Base-by-base conservation (phyloP, 306 rosid genomes). In the Lathyrus aphaca region DNA sequence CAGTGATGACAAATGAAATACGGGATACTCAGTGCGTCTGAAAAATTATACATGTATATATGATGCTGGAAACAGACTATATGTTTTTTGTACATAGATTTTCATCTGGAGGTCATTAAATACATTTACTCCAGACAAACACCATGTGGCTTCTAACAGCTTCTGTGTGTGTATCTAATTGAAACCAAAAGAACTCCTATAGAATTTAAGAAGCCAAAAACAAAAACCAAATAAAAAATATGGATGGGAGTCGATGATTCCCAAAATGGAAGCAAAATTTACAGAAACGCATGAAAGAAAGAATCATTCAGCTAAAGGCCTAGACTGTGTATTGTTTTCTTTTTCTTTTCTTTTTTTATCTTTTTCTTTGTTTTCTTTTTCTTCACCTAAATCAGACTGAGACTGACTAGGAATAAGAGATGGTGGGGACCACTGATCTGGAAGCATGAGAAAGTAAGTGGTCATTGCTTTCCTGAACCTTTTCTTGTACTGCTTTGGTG, bases 401-500 rank as follows among this genome's bases (percentile, higher is more conserved):
- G 96, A 90, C 45, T 72, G 55, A 69, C 96, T 87, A 43, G 82
- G 82, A 69, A 68, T 32, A 12, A 80, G 57, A 13, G 89, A 65
- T 29, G 91, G 83, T 25, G 96, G 82, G 19, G 95, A 88, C 99
- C 97, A 95, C 51, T 91, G 95, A 86, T 95, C 99, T 35, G 97
- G 99, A 77, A 95, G 95, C 96, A 87, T 95, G 61, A 95, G 89
- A 81, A 91, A 95, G 75, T 95, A 95, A 39, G 96, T 83, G 61
- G 96, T 80, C 99, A 91, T 95, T 62, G 99, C 99, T 84, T 91
- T 94, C 68, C 99, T 76, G 87, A 94, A 94, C 81, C 99, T 87
- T 75, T 87, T 94, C 91, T 94, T 94, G 86, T 94, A 94, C 65
- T 91, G 95, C 61, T 81, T 81, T 0, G 99, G 99, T 55, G 97